phyloP scores from a whole-genome alignment of 306 rosid species.

The Prunus persica region DNA sequence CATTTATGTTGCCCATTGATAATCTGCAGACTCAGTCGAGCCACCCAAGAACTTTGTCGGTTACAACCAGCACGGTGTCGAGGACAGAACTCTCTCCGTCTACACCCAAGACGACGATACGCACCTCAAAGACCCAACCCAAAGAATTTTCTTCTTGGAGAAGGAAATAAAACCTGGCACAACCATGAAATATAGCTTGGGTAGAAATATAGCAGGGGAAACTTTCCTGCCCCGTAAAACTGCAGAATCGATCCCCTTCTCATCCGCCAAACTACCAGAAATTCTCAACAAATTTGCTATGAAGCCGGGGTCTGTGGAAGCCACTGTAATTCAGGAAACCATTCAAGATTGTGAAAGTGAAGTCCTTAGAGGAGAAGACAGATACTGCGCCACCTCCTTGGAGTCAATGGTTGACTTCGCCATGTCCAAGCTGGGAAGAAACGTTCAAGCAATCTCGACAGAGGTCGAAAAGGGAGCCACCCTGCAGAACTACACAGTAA shows the following conservation, averaged over 20 bases:
- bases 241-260: slow-evolving; percentile 47
- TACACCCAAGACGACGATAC: no score
- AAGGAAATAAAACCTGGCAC: slow-evolving; percentile 36
- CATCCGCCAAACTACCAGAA: slow-evolving; percentile 39
- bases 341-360: slow-evolving; percentile 48
- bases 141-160: slow-evolving; percentile 52
- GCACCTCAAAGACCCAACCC: no score
- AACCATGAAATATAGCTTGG: slow-evolving; percentile 42
- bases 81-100: no score
- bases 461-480: slow-evolving; percentile 21
- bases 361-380: slow-evolving; percentile 44
- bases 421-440: slow-evolving; percentile 56
- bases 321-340: slow-evolving; percentile 32
- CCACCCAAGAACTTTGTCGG: background rate
- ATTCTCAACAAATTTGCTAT: slow-evolving; percentile 32
- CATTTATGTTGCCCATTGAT: background rate
- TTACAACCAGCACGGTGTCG: no score
- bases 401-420: slow-evolving; percentile 77
- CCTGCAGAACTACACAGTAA: no score
- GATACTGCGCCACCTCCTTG: slow-evolving; percentile 69
- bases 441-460: slow-evolving; percentile 45
- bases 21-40: background rate
- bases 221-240: slow-evolving; percentile 48
- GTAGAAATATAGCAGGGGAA: slow-evolving; percentile 14
- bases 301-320: slow-evolving; percentile 40